Base-by-base conservation (phyloP, 2,329 filamentous ascomycete genomes). In the Cladophialophora bantiana region DNA sequence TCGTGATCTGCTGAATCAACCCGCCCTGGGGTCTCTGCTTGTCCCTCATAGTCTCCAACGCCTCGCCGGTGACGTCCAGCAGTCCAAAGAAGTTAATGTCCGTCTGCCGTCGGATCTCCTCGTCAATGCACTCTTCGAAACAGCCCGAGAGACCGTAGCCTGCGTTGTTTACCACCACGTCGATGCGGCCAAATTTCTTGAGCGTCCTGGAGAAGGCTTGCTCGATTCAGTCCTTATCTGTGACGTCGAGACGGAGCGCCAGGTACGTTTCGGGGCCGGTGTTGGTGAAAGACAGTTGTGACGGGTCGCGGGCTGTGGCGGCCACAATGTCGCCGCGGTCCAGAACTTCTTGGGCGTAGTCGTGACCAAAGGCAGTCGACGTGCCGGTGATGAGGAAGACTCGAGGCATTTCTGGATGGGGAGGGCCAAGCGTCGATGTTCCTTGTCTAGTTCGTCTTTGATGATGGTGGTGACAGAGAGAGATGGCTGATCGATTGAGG, bases 91-190 rank as follows among this genome's bases (percentile, higher is more conserved):
- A 84, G 71, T 89, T 89, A 66, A 85, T 81, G 58, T 89, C 84
- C 75, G 89, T 82, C 71, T 88, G 83, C 2, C 74, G 80, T 1
- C 82, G 78, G 50, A 85, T 82, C 35, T 86, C 80, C 1, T 79
- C 73, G 1, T 86, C 79, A 0, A 77, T 77, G 2, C 84, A 74
- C 6, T 83, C 82, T 71, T 89, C 86, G 56, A 88, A 82, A 57
- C 83, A 80, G 12, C 83, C 84, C 5, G 76, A 73, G 1, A 86
- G 76, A n/a, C 84, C 83, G 66, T 87, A 88, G 2, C 86, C 87
- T 3, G 86, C 86, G 58, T 88, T 88, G 77, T 88, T 88, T 66
- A 87, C 81, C 4, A 88, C 83, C 0, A 88, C 83, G 73, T 89
- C 86, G 53, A 89, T 75, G 7, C 84, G 82, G 18, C 82, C 81